Percentiles rank a stretch among this genome's conserved stretches.
Evolutionary conservation across 2,329 filamentous ascomycete species (phyloP).

Genomic region (Fusarium guadeloupense): DNA sequence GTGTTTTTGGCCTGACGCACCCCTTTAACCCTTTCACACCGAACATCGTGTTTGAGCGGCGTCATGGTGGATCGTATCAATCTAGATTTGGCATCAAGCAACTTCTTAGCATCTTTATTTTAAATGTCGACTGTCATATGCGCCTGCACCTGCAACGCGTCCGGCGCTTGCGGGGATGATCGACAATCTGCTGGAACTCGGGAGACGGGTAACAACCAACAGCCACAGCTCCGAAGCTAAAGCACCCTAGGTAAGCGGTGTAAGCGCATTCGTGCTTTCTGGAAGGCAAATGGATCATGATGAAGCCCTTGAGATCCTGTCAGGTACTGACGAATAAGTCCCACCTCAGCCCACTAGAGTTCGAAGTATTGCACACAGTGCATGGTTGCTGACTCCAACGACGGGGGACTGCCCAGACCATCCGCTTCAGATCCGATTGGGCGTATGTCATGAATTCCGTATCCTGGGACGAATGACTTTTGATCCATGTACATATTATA

Average conservation of each 20-base stretch:
- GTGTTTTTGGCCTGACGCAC: slow-evolving; percentile 10
- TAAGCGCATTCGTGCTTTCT: slow-evolving; percentile 15
- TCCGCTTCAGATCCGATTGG: slow-evolving; percentile 43
- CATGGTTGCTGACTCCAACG: slow-evolving; percentile 30
- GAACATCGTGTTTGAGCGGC: slow-evolving; percentile 12
- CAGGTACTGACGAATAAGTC: slow-evolving; percentile 26
- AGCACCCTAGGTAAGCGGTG: slow-evolving; percentile 14
- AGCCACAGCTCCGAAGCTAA: slow-evolving; percentile 7
- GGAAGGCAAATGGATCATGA: slow-evolving; percentile 22
- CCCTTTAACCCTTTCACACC: slow-evolving; percentile 30
- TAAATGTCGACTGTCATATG: slow-evolving; percentile 28
- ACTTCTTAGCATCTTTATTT: slow-evolving; percentile 1
- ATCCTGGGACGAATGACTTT: slow-evolving; percentile 36
- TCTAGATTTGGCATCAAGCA: background rate
- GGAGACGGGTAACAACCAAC: slow-evolving; percentile 2
- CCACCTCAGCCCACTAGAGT: slow-evolving; percentile 29
- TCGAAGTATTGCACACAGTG: slow-evolving; percentile 36
- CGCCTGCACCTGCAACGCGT: slow-evolving; percentile 13
- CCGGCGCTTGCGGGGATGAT: slow-evolving; percentile 14
- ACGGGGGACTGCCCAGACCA: slow-evolving; percentile 27
- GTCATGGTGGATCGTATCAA: slow-evolving; percentile 30
- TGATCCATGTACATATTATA: slow-evolving; percentile 38
- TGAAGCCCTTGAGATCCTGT: slow-evolving; percentile 9
- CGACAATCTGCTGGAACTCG: slow-evolving; percentile 6
- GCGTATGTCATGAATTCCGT: slow-evolving; percentile 11